Conservation (phyloP, 768 basidiomycete species). For the Podaxis sp. region DNA sequence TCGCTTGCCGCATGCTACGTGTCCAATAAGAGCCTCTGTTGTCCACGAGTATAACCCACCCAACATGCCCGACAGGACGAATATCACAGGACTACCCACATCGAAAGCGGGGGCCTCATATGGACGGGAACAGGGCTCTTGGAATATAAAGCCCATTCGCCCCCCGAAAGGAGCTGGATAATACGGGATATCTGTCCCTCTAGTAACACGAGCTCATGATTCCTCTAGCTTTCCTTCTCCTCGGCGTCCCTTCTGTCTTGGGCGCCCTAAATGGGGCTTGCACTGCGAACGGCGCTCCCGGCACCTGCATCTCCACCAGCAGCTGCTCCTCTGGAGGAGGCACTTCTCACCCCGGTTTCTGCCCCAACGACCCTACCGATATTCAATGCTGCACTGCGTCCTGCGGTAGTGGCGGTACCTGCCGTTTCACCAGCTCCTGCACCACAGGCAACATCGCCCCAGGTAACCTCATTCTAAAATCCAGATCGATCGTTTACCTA, state of each 20-base stretch:
- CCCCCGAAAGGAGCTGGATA: background rate
- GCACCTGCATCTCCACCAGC: slow-evolving; percentile 21
- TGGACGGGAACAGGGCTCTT: background rate
- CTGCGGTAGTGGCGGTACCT: slow-evolving; percentile 23
- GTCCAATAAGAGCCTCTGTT: background rate
- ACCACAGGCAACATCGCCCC: slow-evolving; percentile 18
- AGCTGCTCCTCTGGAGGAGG: slow-evolving; percentile 21
- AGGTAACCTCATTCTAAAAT: slow-evolving; percentile 11
- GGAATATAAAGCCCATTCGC: background rate
- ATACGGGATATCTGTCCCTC: background rate
- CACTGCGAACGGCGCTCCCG: slow-evolving; percentile 20
- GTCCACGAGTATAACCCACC: background rate
- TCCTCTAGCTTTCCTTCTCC: background rate
- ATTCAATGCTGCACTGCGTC: slow-evolving; percentile 24
- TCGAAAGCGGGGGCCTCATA: background rate
- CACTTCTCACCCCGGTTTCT: slow-evolving; percentile 20
- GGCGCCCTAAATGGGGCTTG: slow-evolving; percentile 21
- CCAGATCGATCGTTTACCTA: background rate
- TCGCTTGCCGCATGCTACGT: background rate
- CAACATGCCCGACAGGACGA: background rate
- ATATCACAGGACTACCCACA: background rate
- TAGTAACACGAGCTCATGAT: background rate
- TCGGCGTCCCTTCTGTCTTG: slow-evolving; percentile 7
- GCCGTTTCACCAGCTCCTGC: slow-evolving; percentile 20
- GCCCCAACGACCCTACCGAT: slow-evolving; percentile 23